A percentile compares a stretch with the other conserved stretches of the same genome.
phyloP scores from a whole-genome alignment of 108 stramenopile genomes.

The Nitzschia putrida region DNA sequence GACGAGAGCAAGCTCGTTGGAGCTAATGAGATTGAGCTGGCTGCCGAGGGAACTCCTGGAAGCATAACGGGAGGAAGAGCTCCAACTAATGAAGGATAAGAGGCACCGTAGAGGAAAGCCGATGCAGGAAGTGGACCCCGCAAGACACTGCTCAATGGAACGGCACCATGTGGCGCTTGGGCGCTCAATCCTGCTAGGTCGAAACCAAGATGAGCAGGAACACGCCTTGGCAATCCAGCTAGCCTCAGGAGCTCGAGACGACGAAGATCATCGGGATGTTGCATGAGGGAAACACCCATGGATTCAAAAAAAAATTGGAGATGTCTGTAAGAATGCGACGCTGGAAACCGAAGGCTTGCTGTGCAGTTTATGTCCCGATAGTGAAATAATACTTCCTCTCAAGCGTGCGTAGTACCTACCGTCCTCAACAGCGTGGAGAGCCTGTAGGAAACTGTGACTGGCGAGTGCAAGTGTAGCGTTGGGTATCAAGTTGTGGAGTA shows the following conservation, averaged over 20 bases:
- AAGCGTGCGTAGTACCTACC: too few species aligned
- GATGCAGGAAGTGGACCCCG: not conserved
- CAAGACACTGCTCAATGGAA: not conserved
- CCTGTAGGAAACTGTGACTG: too few species aligned
- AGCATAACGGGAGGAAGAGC: not conserved
- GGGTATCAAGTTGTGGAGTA: too few species aligned
- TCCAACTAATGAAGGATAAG: not conserved
- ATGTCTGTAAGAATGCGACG: too few species aligned
- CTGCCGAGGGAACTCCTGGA: not conserved
- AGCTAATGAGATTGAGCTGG: not conserved
- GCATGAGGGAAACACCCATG: conserved; percentile 1
- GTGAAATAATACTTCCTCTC: too few species aligned
- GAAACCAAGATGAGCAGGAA: conserved; percentile 2
- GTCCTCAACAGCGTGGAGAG: too few species aligned
- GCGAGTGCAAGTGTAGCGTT: too few species aligned
- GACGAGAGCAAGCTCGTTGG: not conserved
- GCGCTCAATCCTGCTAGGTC: not conserved
- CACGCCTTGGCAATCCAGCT: not conserved
- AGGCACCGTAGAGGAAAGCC: not conserved
- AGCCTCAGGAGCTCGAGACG: conserved; percentile 12
- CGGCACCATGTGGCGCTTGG: not conserved
- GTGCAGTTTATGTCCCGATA: too few species aligned
- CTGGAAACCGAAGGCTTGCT: too few species aligned
- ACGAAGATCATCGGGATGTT: conserved; percentile 10
- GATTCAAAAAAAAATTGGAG: too few species aligned